Conservation (phyloP, 2,329 filamentous ascomycete species). For the Ascochyta koolunga region DNA sequence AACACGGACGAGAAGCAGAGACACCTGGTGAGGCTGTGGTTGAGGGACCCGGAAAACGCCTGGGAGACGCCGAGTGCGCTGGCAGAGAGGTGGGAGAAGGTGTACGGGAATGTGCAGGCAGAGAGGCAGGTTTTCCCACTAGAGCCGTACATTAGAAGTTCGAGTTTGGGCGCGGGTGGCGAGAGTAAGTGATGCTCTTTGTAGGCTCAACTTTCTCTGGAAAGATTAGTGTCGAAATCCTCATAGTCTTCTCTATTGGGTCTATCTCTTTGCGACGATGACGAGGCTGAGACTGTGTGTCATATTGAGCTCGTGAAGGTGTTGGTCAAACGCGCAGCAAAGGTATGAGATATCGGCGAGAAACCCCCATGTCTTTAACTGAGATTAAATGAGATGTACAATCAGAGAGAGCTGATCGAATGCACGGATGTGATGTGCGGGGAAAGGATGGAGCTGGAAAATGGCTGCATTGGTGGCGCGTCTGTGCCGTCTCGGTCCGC, state of each 20-base stretch:
- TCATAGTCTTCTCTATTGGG: neutral
- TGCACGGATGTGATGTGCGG: neutral
- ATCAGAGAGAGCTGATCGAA: no score
- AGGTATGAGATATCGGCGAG: no score
- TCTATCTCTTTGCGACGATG: neutral
- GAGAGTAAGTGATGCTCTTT: conserved; percentile 1
- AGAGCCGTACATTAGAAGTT: conserved; percentile 47
- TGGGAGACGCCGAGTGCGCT: conserved; percentile 53
- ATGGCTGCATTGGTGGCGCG: neutral
- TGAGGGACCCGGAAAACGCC: conserved; percentile 54
- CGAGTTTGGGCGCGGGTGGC: conserved; percentile 18
- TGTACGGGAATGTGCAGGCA: conserved; percentile 60
- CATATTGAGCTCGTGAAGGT: neutral
- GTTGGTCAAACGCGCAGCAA: neutral
- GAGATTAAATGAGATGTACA: no score
- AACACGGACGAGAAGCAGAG: conserved; percentile 50
- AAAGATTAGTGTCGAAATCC: neutral
- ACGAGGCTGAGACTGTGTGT: neutral
- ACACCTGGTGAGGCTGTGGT: conserved; percentile 56
- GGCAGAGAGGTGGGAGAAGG: conserved; percentile 55
- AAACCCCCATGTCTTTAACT: no score
- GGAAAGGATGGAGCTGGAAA: neutral
- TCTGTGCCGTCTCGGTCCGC: neutral
- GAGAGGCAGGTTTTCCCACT: conserved; percentile 63
- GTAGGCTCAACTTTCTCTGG: neutral